Conservation (phyloP, 164 flowering plant genomes). For the Magnolia changhungtana region DNA sequence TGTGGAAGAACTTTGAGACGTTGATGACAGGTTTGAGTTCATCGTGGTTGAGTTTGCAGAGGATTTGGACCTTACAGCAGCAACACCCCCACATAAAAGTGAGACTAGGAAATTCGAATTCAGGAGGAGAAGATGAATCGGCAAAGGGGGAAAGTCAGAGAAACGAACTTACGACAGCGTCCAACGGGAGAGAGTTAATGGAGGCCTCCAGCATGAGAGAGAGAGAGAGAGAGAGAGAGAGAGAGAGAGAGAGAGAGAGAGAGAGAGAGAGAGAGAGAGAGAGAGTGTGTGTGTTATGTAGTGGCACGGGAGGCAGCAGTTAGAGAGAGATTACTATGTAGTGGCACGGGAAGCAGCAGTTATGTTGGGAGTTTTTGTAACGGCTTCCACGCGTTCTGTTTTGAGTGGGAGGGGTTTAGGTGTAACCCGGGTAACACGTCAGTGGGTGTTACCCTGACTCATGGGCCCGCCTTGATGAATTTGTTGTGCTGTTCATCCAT, state of each 20-base stretch:
- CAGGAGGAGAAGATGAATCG: background rate
- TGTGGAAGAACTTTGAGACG: conserved; percentile 10
- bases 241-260: background rate
- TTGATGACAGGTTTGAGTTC: conserved; percentile 3
- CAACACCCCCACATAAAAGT: background rate
- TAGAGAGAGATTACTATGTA: background rate
- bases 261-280: background rate
- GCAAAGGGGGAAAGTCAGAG: background rate
- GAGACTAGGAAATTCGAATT: background rate
- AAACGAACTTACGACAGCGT: conserved; percentile 3
- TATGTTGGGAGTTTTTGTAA: too few species aligned
- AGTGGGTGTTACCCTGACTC: too few species aligned
- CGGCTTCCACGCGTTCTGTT: too few species aligned
- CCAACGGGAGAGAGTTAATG: conserved; percentile 9
- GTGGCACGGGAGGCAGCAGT: too few species aligned
- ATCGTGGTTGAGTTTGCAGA: conserved; percentile 11
- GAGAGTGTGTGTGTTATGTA: too few species aligned
- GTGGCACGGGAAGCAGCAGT: too few species aligned
- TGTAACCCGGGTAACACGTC: too few species aligned
- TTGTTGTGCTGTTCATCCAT: too few species aligned
- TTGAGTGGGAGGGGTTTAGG: too few species aligned
- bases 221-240: background rate
- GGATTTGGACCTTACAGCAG: conserved; percentile 6
- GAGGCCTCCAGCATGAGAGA: conserved; percentile 3
- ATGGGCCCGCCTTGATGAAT: too few species aligned